Evolutionary conservation across 306 rosid species (phyloP).

Genomic region (Comarum palustre): DNA sequence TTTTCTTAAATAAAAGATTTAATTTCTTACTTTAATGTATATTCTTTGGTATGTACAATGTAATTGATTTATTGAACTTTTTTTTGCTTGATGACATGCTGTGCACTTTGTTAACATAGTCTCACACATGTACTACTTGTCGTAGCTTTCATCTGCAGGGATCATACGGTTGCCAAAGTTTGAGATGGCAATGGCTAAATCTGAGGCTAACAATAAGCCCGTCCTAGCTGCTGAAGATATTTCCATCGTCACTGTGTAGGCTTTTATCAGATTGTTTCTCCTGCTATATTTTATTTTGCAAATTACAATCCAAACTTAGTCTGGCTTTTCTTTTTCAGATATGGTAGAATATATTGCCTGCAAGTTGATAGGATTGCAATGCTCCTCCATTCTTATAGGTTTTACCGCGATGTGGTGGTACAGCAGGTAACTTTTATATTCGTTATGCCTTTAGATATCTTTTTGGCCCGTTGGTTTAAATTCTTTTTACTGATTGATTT

Average conservation of each 20-base stretch:
- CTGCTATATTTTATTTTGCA: slow-evolving; percentile 17
- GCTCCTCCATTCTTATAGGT: slow-evolving; percentile 88
- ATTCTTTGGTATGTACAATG: slow-evolving; percentile 24
- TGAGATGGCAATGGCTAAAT: slow-evolving; percentile 93
- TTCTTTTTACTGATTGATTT: not conserved
- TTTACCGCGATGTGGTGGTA: slow-evolving; percentile 95
- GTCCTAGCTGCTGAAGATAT: slow-evolving; percentile 88
- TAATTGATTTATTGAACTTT: slow-evolving; percentile 9
- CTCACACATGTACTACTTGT: slow-evolving; percentile 36
- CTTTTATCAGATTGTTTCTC: slow-evolving; percentile 24
- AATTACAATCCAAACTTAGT: slow-evolving; percentile 21
- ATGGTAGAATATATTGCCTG: slow-evolving; percentile 97
- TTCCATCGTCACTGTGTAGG: slow-evolving; percentile 81
- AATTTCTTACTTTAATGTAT: slow-evolving; percentile 3
- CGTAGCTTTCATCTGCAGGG: slow-evolving; percentile 91
- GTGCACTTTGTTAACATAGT: not conserved
- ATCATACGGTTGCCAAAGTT: slow-evolving; percentile 90
- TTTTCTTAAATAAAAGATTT: not conserved
- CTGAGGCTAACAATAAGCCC: slow-evolving; percentile 84
- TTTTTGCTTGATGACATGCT: slow-evolving; percentile 17
- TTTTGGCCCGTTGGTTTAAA: slow-evolving; percentile 3
- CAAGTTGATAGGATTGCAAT: slow-evolving; percentile 93
- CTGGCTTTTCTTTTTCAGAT: slow-evolving; percentile 45
- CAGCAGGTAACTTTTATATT: slow-evolving; percentile 66
- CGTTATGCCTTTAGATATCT: not conserved